phyloP scores from a whole-genome alignment of 805 yeast genomes.

The Ogataea nitratoaversa region DNA sequence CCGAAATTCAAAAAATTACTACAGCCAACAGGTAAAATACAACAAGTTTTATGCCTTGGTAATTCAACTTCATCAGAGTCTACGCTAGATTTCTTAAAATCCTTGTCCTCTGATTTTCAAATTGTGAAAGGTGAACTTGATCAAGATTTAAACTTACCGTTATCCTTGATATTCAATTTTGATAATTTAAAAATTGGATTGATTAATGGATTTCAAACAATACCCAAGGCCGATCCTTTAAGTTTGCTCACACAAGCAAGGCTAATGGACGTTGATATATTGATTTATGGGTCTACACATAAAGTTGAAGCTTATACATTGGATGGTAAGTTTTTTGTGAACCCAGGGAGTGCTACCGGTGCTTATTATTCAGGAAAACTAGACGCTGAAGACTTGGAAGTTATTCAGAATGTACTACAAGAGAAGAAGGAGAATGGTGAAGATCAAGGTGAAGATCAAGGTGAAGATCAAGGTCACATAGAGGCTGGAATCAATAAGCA shows the following conservation, averaged over 20 bases:
- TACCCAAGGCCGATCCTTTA: slow-evolving; percentile 85
- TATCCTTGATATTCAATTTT: slow-evolving; percentile 57
- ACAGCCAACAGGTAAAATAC: slow-evolving; percentile 72
- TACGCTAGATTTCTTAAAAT: slow-evolving; percentile 59
- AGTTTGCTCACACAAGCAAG: slow-evolving; percentile 79
- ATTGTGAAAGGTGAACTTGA: slow-evolving; percentile 85
- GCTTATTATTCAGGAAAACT: slow-evolving; percentile 70
- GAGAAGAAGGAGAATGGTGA: slow-evolving; percentile 15
- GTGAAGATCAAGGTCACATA: too few species aligned
- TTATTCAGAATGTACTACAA: slow-evolving; percentile 30
- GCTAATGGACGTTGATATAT: slow-evolving; percentile 84
- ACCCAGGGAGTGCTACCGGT: slow-evolving; percentile 97
- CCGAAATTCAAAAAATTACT: slow-evolving; percentile 67
- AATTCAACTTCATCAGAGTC: slow-evolving; percentile 68
- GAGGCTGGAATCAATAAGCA: too few species aligned
- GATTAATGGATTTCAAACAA: slow-evolving; percentile 76
- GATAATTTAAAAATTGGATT: slow-evolving; percentile 80
- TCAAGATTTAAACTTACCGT: slow-evolving; percentile 48
- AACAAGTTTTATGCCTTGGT: slow-evolving; percentile 82
- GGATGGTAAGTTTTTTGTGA: slow-evolving; percentile 90
- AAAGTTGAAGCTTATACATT: slow-evolving; percentile 88
- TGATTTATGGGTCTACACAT: slow-evolving; percentile 92
- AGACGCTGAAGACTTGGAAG: slow-evolving; percentile 45
- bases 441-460: slow-evolving; percentile 4
- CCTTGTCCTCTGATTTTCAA: slow-evolving; percentile 67